Evolutionary conservation across 306 rosid species (phyloP), one percentile per base, ranked within the genome.

Genomic region (Senna siamea): DNA sequence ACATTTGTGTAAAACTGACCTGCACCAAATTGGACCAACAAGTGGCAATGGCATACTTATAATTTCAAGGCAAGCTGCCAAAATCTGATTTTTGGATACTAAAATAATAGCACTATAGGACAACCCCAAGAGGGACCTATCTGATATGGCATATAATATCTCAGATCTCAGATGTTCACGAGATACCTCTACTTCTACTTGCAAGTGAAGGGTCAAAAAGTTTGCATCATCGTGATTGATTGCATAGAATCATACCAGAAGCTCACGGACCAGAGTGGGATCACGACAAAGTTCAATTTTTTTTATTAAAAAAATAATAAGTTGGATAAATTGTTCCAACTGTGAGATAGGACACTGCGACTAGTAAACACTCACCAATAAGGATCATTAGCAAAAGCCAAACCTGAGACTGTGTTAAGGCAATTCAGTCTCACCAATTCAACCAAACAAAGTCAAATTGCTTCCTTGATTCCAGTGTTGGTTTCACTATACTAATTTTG

Each of bases 251-350:
- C 37, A 30, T 63, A 37, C 53, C 44, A 34, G 53, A 15, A 57
- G 77, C 75, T 85, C 87, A 85, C 83, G 83, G 87, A 79, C 76
- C 72, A 44, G 69, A 61, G 72, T 70, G 46, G n/a, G 34, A 3
- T 26, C 30, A 26, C 30, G 88, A 74, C 80, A 79, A 76, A 71
- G 44, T 48, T 70, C 35, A 0, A 0, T 37, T 37, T 37, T 37
- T 4, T 37, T 37, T 37, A n/a, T n/a, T n/a, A n/a, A n/a, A n/a
- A n/a, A n/a, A 5, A 26, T 26, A 26, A 1, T 26, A 26, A 26
- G 30, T 26, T 26, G 3, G 30, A 3, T 26, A 26, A 26, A 26
- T 26, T 26, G 30, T 26, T 26, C 30, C 3, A 26, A 1, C 3
- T 26, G 30, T 26, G 3, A 26, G 30, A 26, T 26, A 26, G 30